Evolutionary conservation across 2,329 filamentous ascomycete genomes (phyloP), one percentile per base, ranked within the genome.

Genomic region (Neophaeococcomyces mojaviensis): DNA sequence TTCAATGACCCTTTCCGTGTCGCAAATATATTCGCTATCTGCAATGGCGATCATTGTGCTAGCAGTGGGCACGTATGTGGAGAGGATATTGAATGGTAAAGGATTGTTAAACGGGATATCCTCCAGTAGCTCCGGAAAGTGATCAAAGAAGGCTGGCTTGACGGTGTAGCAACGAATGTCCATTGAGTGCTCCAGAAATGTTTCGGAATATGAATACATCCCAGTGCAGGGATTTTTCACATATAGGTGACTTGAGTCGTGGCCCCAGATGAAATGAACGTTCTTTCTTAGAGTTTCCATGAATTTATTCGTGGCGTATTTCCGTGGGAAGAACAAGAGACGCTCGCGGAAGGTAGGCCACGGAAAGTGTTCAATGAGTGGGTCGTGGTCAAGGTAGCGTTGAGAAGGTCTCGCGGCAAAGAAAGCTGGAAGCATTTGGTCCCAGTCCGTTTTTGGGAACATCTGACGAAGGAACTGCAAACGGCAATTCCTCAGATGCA

Each of bases 261-360:
- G 47, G 1, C 38, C 39, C 50, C 50, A 52, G 13, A 47, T 4
- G 31, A 52, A 52, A 10, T 44, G 44, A 7, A 50, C 19, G 2
- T 46, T 44, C 5, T 45, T 38, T 18, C 50, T 15, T 39, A 52
- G 49, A 12, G 42, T 28, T 36, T 52, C 50, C 10, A 36, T 48
- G 43, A 50, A 50, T 37, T 45, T 46, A 22, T 52, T 49, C 35
- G 46, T 50, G 32, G 43, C 43, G 35, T 48, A 50, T 22, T 36
- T 44, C 6, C 15, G 20, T 12, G 36, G 22, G 26, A 35, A 44
- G 10, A 42, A 31, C 13, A 46, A 42, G 10, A 52, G 31, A 9
- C n/a, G 19, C 10, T 7, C 62, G 61, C 4, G 55, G 59, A 42
- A 31, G 54, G 26, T 55, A 45, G 38, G 70, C 69, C 46, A 61